Percentiles rank a stretch among this genome's conserved stretches.
phyloP scores from a whole-genome alignment of 2,329 filamentous ascomycete genomes.

The Aspergillus fischeri region DNA sequence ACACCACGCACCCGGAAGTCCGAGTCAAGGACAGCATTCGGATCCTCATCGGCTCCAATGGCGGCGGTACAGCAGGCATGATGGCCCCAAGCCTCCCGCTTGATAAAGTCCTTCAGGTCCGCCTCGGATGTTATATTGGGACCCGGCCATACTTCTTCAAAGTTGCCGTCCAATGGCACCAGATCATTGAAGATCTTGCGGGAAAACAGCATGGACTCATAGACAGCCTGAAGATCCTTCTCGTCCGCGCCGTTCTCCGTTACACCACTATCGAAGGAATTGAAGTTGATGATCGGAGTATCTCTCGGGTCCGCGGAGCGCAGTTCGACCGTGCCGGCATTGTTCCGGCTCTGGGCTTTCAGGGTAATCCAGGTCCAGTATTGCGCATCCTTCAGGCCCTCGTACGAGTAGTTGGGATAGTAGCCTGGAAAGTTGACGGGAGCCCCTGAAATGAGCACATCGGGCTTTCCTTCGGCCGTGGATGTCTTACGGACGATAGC shows the following conservation, averaged over 20 bases:
- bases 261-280: conserved; percentile 47
- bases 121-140: conserved; percentile 40
- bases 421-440: conserved; percentile 55
- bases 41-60: conserved; percentile 52
- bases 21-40: conserved; percentile 52
- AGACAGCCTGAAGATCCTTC: conserved; percentile 50
- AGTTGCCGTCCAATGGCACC: conserved; percentile 43
- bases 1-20: conserved; percentile 56
- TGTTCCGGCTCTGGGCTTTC: conserved; percentile 60
- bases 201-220: conserved; percentile 54
- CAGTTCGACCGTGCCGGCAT: conserved; percentile 58
- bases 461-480: conserved; percentile 44
- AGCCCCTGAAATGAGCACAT: conserved; percentile 54
- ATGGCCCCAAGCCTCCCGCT: conserved; percentile 52
- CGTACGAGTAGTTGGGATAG: conserved; percentile 41
- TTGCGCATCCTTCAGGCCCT: conserved; percentile 34
- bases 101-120: conserved; percentile 47
- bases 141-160: conserved; percentile 43
- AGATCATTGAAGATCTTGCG: conserved; percentile 44
- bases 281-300: conserved; percentile 58
- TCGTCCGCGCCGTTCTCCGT: conserved; percentile 41
- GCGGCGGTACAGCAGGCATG: conserved; percentile 53
- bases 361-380: conserved; percentile 50
- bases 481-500: conserved; percentile 39
- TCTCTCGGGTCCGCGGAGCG: conserved; percentile 59